Evolutionary conservation across 1,139 yeast genomes (phyloP).

Genomic region (Kodamaea alishanica): DNA sequence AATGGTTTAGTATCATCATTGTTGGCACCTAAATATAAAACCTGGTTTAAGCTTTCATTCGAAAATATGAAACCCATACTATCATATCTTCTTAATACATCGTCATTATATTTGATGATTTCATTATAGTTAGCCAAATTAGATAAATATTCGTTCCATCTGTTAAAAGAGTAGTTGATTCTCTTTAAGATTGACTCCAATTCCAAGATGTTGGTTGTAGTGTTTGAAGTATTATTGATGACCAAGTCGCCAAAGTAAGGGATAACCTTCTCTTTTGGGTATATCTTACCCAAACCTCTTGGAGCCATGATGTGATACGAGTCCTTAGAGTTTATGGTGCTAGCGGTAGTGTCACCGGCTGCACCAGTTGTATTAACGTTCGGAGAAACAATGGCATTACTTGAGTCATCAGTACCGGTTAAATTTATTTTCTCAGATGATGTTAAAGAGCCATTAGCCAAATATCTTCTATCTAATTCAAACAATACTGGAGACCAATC

Average conservation of each 20-base stretch:
- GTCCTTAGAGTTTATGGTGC: slow-evolving; percentile 27
- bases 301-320: slow-evolving; percentile 81
- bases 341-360: slow-evolving; percentile 4
- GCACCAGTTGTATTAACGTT: slow-evolving; percentile 6
- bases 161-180: slow-evolving; percentile 67
- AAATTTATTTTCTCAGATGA: slow-evolving; percentile 7
- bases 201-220: slow-evolving; percentile 47
- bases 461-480: slow-evolving; percentile 76
- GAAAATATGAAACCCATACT: slow-evolving; percentile 46
- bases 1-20: slow-evolving; percentile 28
- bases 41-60: slow-evolving; percentile 46
- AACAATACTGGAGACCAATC: slow-evolving; percentile 95
- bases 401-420: slow-evolving; percentile 8
- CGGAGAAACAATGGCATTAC: background rate
- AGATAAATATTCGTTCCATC: slow-evolving; percentile 71
- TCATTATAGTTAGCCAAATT: slow-evolving; percentile 38
- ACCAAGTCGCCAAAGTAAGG: slow-evolving; percentile 87
- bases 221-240: slow-evolving; percentile 27
- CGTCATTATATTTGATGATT: slow-evolving; percentile 42
- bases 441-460: slow-evolving; percentile 36
- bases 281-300: slow-evolving; percentile 76
- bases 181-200: slow-evolving; percentile 66
- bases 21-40: slow-evolving; percentile 39
- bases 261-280: slow-evolving; percentile 73
- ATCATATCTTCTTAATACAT: slow-evolving; percentile 42